Evolutionary conservation across 2,329 filamentous ascomycete genomes (phyloP).

Genomic region (Pestalotiopsis fici): DNA sequence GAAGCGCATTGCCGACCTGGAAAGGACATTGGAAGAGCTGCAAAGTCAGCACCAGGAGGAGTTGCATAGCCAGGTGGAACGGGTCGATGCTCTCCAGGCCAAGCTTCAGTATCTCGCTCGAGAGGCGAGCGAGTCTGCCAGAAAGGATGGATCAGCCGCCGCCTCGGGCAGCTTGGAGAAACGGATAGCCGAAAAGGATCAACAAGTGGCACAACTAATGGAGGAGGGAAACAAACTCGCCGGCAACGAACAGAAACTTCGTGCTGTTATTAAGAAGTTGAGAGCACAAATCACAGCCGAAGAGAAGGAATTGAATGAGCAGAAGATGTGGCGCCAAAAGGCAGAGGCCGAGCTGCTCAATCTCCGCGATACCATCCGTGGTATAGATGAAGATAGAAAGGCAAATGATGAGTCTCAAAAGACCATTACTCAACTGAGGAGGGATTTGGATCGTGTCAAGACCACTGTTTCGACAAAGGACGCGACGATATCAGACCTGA

Average conservation of each 20-base stretch:
- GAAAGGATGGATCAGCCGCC: slow-evolving; percentile 64
- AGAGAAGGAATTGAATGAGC: slow-evolving; percentile 64
- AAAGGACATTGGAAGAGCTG: slow-evolving; percentile 34
- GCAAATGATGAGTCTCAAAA: slow-evolving; percentile 41
- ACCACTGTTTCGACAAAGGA: slow-evolving; percentile 65
- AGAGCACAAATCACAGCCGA: slow-evolving; percentile 65
- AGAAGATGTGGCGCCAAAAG: slow-evolving; percentile 61
- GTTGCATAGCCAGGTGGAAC: slow-evolving; percentile 79
- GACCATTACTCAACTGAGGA: slow-evolving; percentile 26
- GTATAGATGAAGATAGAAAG: slow-evolving; percentile 57
- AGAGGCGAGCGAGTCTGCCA: slow-evolving; percentile 75
- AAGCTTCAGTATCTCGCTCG: slow-evolving; percentile 88
- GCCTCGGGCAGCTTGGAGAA: slow-evolving; percentile 69
- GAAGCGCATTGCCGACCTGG: slow-evolving; percentile 36
- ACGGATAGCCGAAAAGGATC: slow-evolving; percentile 85
- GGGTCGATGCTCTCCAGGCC: slow-evolving; percentile 87
- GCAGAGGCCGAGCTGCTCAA: slow-evolving; percentile 50
- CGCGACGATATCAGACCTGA: slow-evolving; percentile 67
- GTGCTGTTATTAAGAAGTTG: slow-evolving; percentile 81
- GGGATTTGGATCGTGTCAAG: slow-evolving; percentile 57
- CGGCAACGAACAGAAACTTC: slow-evolving; percentile 81
- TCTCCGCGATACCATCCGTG: slow-evolving; percentile 48
- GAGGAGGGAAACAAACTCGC: slow-evolving; percentile 90
- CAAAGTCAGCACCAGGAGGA: slow-evolving; percentile 74
- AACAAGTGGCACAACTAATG: slow-evolving; percentile 85